Percentiles rank a stretch among this genome's conserved stretches.
Evolutionary conservation across 371 early-diverging fungal genomes (phyloP).

Genomic region (Cokeromyces recurvatus): DNA sequence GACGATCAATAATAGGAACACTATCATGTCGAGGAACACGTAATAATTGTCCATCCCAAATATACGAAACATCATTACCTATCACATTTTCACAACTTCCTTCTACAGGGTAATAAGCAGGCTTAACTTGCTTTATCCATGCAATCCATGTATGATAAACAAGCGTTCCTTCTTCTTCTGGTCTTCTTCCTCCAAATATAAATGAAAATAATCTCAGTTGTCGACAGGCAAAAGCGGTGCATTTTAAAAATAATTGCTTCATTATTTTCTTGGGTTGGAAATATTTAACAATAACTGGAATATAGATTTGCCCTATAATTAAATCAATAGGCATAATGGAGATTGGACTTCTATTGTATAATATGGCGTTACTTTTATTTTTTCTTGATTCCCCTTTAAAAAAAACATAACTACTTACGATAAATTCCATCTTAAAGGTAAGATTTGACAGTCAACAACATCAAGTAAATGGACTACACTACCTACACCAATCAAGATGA

Average conservation of each 20-base stretch:
- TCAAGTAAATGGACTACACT: slow-evolving; percentile 42
- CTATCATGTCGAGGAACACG: slow-evolving; percentile 57
- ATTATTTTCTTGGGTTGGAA: slow-evolving; percentile 46
- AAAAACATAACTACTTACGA: slow-evolving; percentile 20
- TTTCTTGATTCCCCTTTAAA: not conserved
- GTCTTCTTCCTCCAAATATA: slow-evolving; percentile 66
- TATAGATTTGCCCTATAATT: slow-evolving; percentile 61
- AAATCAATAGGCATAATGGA: slow-evolving; percentile 76
- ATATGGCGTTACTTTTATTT: not conserved
- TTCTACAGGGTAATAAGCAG: slow-evolving; percentile 20
- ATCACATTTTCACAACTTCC: slow-evolving; percentile 38
- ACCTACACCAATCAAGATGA: slow-evolving; percentile 68
- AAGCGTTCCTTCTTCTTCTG: slow-evolving; percentile 48
- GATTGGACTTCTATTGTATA: slow-evolving; percentile 49
- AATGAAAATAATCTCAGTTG: slow-evolving; percentile 72
- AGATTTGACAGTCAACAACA: slow-evolving; percentile 14
- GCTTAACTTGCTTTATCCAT: slow-evolving; percentile 4
- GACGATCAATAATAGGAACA: slow-evolving; percentile 7
- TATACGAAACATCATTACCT: slow-evolving; percentile 48
- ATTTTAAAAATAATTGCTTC: slow-evolving; percentile 38
- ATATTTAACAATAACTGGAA: slow-evolving; percentile 55
- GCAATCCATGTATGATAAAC: slow-evolving; percentile 12
- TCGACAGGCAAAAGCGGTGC: slow-evolving; percentile 61
- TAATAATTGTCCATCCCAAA: slow-evolving; percentile 18
- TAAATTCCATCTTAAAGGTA: slow-evolving; percentile 51